phyloP scores from a whole-genome alignment of 345 rosid genomes.

The Toxicodendron radicans region DNA sequence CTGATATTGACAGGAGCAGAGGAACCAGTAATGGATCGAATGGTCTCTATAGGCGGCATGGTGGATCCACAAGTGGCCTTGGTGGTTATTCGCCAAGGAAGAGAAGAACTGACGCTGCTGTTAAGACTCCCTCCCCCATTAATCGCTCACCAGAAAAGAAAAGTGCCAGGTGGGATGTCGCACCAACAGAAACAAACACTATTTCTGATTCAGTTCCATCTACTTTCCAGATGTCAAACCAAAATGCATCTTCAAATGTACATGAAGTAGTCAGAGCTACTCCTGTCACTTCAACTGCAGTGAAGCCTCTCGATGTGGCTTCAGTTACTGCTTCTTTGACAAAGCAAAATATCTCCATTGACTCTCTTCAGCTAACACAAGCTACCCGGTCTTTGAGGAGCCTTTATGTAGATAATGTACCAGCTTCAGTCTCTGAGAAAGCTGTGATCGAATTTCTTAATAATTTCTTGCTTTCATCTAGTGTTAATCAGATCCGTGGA shows the following conservation, averaged over 20 bases:
- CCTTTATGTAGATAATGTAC: constrained; percentile 84
- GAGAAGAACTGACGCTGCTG: constrained; percentile 64
- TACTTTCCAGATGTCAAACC: constrained; percentile 40
- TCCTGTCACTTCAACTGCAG: constrained; percentile 35
- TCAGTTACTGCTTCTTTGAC: constrained; percentile 34
- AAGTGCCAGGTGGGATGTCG: constrained; percentile 80
- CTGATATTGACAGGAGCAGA: constrained; percentile 42
- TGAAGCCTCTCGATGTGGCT: constrained; percentile 43
- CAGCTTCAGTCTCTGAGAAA: constrained; percentile 78
- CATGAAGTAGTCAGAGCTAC: constrained; percentile 42
- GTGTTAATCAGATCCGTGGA: constrained; percentile 61
- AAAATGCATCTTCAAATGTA: constrained; percentile 37
- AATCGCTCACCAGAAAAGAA: constrained; percentile 69
- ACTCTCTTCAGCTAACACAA: constrained; percentile 83
- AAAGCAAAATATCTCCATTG: constrained; percentile 43
- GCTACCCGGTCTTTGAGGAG: constrained; percentile 86
- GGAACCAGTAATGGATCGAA: constrained; percentile 44
- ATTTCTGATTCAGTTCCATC: constrained; percentile 41
- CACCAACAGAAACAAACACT: constrained; percentile 42
- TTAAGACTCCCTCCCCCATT: constrained; percentile 68
- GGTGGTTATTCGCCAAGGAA: constrained; percentile 96
- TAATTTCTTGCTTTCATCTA: constrained; percentile 63
- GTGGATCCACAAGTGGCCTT: constrained; percentile 64
- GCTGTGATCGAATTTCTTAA: constrained; percentile 66
- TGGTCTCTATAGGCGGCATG: constrained; percentile 52